phyloP scores from a whole-genome alignment of 2,329 filamentous ascomycete species.

The Clathrospora elynae region DNA sequence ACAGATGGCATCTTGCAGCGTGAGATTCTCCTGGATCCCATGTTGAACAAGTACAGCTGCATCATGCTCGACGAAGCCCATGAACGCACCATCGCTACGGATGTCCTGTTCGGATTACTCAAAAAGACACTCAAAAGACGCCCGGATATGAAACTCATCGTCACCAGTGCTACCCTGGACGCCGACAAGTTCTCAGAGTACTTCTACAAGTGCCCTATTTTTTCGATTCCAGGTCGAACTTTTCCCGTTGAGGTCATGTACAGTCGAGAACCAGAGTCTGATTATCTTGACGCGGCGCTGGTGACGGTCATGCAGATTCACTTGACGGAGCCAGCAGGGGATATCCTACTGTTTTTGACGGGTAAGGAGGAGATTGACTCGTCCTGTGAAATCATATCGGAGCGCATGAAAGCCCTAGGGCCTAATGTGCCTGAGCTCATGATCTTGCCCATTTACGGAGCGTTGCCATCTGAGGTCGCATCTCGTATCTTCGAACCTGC shows the following conservation, averaged over 20 bases:
- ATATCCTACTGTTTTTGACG: slow-evolving; percentile 95
- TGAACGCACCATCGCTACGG: slow-evolving; percentile 94
- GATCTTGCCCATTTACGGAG: slow-evolving; percentile 94
- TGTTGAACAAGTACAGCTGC: slow-evolving; percentile 89
- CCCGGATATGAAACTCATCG: slow-evolving; percentile 93
- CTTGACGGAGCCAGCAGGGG: slow-evolving; percentile 85
- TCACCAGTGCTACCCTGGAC: slow-evolving; percentile 97
- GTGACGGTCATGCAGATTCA: slow-evolving; percentile 99
- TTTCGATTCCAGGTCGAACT: slow-evolving; percentile 92
- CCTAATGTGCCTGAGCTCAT: slow-evolving; percentile 89
- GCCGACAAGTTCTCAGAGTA: slow-evolving; percentile 97
- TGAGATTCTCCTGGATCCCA: slow-evolving; percentile 94
- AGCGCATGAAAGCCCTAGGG: slow-evolving; percentile 94
- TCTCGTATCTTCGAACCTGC: slow-evolving; percentile 93
- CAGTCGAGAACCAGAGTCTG: slow-evolving; percentile 89
- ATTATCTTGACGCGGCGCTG: slow-evolving; percentile 93
- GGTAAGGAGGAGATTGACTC: slow-evolving; percentile 98
- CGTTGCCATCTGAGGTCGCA: slow-evolving; percentile 90
- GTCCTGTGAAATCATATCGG: slow-evolving; percentile 86
- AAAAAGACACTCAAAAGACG: slow-evolving; percentile 85
- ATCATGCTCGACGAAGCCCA: slow-evolving; percentile 99
- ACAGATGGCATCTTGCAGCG: slow-evolving; percentile 98
- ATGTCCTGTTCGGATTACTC: slow-evolving; percentile 94
- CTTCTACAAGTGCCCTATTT: slow-evolving; percentile 94
- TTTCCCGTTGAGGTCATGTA: slow-evolving; percentile 97